A percentile compares a stretch with the other conserved stretches of the same genome.
Conservation (phyloP, 2,329 filamentous ascomycete genomes). For the Colletotrichum cereale region DNA sequence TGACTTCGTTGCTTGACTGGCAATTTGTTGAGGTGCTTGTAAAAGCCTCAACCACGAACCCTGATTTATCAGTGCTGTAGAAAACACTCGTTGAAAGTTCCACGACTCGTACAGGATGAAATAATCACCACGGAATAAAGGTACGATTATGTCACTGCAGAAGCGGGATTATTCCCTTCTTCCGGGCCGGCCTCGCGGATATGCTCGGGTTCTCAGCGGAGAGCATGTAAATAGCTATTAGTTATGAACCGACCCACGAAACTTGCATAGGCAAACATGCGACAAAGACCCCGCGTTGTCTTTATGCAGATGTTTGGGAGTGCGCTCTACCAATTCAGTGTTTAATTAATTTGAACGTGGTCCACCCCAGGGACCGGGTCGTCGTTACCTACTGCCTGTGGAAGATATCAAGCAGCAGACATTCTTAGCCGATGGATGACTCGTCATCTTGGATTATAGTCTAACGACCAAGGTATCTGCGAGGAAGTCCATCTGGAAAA, state of each 20-base stretch:
- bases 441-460: no score
- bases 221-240: background rate
- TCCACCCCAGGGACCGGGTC: background rate
- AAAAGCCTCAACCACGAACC: background rate
- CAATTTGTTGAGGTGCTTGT: background rate
- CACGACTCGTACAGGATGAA: background rate
- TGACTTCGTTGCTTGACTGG: background rate
- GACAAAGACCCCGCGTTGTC: background rate
- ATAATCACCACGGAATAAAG: background rate
- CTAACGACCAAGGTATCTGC: no score
- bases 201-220: background rate
- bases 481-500: no score
- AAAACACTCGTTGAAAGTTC: background rate
- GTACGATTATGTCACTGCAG: background rate
- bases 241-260: background rate
- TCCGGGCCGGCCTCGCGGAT: background rate
- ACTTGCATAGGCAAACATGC: background rate
- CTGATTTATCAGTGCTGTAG: background rate
- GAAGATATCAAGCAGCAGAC: background rate
- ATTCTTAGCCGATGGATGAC: background rate
- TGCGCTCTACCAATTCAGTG: background rate
- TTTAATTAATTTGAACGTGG: background rate
- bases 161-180: background rate
- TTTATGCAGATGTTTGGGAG: background rate
- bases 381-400: background rate